Evolutionary conservation across 306 rosid genomes (phyloP).

Genomic region (Prinsepia uniflora): DNA sequence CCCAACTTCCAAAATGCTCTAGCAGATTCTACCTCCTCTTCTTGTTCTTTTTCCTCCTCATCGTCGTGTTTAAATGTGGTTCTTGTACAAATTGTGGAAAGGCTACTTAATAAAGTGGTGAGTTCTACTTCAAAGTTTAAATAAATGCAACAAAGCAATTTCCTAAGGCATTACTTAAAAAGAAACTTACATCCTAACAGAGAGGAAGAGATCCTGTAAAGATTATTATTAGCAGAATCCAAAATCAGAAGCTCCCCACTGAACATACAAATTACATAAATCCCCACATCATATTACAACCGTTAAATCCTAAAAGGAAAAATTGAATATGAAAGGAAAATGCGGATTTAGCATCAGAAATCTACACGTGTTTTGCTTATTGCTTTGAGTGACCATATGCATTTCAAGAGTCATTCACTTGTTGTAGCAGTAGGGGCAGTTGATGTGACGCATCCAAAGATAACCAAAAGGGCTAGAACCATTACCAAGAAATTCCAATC

Average conservation of each 20-base stretch:
- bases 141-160: conserved; percentile 14
- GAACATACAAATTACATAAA: conserved; percentile 16
- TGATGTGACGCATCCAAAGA: conserved; percentile 40
- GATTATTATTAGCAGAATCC: conserved; percentile 75
- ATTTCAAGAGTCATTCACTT: conserved; percentile 53
- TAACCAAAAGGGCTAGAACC: conserved; percentile 42
- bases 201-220: conserved; percentile 75
- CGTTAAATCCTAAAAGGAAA: conserved; percentile 1
- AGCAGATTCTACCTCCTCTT: too few relatives aligned
- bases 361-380: conserved; percentile 69
- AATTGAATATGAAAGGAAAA: not conserved
- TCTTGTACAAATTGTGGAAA: not conserved
- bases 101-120: conserved; percentile 2
- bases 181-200: conserved; percentile 76
- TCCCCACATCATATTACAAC: conserved; percentile 20
- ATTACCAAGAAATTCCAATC: conserved; percentile 32
- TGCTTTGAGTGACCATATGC: conserved; percentile 75
- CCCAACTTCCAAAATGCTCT: too few relatives aligned
- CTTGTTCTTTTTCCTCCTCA: too few relatives aligned
- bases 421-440: conserved; percentile 58
- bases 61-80: too few relatives aligned
- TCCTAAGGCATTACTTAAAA: conserved; percentile 9
- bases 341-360: conserved; percentile 26
- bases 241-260: conserved; percentile 85
- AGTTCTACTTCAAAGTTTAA: conserved; percentile 15